These are phyloP conservation scores for Ophiosphaerella korrae DNA, from an alignment of 2,329 filamentous ascomycete species.

Conservation along the genomic window DNA sequence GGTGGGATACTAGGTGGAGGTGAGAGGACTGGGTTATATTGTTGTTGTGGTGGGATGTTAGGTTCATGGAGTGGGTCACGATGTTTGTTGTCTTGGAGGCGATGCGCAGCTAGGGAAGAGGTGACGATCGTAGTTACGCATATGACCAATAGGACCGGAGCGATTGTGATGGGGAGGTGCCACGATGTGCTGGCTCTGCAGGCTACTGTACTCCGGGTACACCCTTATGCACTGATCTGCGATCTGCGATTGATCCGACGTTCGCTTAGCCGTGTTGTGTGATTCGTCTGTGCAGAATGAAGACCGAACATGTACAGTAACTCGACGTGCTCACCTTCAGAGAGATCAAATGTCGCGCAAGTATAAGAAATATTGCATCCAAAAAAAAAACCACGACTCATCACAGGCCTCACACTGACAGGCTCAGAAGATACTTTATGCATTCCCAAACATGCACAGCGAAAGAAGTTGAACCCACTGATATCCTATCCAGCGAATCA, in stretches of 20 bases:
- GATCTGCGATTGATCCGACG: slow-evolving; percentile 2
- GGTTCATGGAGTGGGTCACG: neutral
- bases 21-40: neutral
- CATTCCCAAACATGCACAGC: too few species aligned
- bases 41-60: neutral
- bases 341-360: too few species aligned
- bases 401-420: too few species aligned
- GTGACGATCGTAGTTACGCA: neutral
- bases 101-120: neutral
- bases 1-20: too few species aligned
- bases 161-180: neutral
- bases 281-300: neutral
- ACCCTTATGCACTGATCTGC: slow-evolving; percentile 3
- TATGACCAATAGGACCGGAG: neutral
- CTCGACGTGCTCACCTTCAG: too few species aligned
- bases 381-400: too few species aligned
- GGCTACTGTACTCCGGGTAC: slow-evolving; percentile 2
- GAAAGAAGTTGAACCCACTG: too few species aligned
- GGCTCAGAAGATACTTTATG: too few species aligned
- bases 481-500: too few species aligned
- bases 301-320: too few species aligned
- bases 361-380: too few species aligned
- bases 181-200: slow-evolving; percentile 8
- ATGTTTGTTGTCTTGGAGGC: neutral
- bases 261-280: neutral